A percentile compares a stretch with the other conserved stretches of the same genome.
These are phyloP conservation scores for Nothomitra cinnamomea DNA, from an alignment of 2,329 filamentous ascomycete genomes.

Conservation along the genomic window DNA sequence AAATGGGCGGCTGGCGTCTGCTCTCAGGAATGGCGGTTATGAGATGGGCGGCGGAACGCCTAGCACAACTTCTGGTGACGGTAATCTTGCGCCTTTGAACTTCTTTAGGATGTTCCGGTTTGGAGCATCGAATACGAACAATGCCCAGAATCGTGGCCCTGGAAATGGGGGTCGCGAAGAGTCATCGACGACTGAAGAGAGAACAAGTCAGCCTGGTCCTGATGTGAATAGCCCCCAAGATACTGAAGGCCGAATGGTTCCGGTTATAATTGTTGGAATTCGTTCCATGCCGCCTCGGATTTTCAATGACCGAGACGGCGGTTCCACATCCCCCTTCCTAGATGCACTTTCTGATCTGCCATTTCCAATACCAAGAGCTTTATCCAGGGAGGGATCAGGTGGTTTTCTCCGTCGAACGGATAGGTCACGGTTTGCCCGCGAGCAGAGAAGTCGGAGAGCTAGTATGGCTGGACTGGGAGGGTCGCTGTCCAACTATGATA, in stretches of 20 bases:
- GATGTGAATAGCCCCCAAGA: conserved; percentile 21
- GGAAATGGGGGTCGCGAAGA: conserved; percentile 12
- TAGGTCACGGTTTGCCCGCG: conserved; percentile 34
- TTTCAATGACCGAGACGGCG: conserved; percentile 24
- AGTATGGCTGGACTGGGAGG: conserved; percentile 35
- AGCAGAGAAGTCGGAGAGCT: conserved; percentile 27
- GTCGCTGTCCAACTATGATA: conserved; percentile 33
- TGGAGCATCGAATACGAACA: conserved; percentile 14
- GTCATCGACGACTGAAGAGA: conserved; percentile 9
- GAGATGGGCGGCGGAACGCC: conserved; percentile 19
- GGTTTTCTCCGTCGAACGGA: conserved; percentile 35
- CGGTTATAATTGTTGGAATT: conserved; percentile 53
- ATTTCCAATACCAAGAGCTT: conserved; percentile 26
- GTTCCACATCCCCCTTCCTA: conserved; percentile 25
- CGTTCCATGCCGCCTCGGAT: conserved; percentile 40
- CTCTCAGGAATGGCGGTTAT: conserved; percentile 29
- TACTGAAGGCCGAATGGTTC: conserved; percentile 41
- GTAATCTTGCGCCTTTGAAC: conserved; percentile 39
- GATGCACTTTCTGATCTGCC: conserved; percentile 29
- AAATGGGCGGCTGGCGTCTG: conserved; percentile 40
- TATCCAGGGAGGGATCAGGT: conserved; percentile 28
- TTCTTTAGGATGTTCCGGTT: conserved; percentile 55
- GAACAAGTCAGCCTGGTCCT: conserved; percentile 1
- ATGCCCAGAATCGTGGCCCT: not conserved
- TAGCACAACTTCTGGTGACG: conserved; percentile 21